A percentile compares a stretch with the other conserved stretches of the same genome.
These are phyloP conservation scores for Leccinum ochraceum DNA, from an alignment of 768 basidiomycete genomes.

Conservation along the genomic window DNA sequence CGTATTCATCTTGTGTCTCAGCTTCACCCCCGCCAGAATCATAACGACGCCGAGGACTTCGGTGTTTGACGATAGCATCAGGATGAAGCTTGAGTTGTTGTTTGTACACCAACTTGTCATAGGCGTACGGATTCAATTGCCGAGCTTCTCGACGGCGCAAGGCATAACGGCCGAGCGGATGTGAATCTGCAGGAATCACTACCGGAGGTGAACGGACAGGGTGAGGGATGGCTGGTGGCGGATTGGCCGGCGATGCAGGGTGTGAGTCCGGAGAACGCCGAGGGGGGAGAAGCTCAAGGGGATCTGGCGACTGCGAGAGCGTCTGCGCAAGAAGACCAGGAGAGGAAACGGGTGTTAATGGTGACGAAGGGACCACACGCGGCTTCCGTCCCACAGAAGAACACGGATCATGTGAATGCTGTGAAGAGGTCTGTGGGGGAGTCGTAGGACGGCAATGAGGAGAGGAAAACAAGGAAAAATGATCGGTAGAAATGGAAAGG, in stretches of 20 bases:
- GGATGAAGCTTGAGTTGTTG: constrained; percentile 52
- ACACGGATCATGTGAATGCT: constrained; percentile 4
- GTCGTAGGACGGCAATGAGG: constrained; percentile 16
- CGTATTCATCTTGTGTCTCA: constrained; percentile 35
- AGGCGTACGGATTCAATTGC: constrained; percentile 64
- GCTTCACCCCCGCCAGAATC: constrained; percentile 32
- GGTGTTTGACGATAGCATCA: constrained; percentile 65
- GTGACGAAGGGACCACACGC: constrained; percentile 12
- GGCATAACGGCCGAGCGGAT: constrained; percentile 43
- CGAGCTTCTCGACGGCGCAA: constrained; percentile 54
- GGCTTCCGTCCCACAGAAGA: constrained; percentile 1
- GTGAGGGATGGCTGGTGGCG: constrained; percentile 1
- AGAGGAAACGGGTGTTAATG: constrained; percentile 26
- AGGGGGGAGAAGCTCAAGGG: constrained; percentile 18
- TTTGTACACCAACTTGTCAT: constrained; percentile 56
- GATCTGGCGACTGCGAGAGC: constrained; percentile 25
- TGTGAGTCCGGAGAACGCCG: constrained; percentile 2
- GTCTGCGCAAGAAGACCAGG: constrained; percentile 7
- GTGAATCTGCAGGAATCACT: constrained; percentile 20
- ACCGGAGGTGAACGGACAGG: constrained; percentile 5
- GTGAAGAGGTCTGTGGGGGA: constrained; percentile 21
- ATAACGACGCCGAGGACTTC: constrained; percentile 34
- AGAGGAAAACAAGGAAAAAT: constrained; percentile 16
- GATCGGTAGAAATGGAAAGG: constrained; percentile 17
- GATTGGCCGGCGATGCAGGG: constrained; percentile 1